A percentile compares a stretch with the other conserved stretches of the same genome.
These are phyloP conservation scores for Psophocarpus tetragonolobus DNA, from an alignment of 306 rosid species.

Conservation along the genomic window DNA sequence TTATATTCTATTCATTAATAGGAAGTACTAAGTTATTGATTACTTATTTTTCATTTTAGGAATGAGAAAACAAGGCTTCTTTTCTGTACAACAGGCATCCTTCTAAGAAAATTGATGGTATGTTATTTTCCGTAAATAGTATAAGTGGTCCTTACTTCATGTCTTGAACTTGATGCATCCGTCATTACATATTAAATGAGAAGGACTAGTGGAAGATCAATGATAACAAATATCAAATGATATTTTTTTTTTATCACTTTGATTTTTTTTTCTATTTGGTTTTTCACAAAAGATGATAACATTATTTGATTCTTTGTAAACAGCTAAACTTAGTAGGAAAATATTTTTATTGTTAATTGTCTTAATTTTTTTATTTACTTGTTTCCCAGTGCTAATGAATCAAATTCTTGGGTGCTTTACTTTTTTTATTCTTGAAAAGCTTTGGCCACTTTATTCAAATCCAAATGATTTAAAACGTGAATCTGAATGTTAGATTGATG, in stretches of 20 bases:
- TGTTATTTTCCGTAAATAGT: conserved; percentile 25
- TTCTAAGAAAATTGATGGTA: conserved; percentile 87
- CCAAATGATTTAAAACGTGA: too few relatives aligned
- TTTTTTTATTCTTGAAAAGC: too few relatives aligned
- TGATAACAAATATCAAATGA: neutral
- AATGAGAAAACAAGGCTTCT: conserved; percentile 87
- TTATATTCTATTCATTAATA: neutral
- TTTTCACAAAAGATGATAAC: neutral
- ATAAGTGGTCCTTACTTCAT: neutral
- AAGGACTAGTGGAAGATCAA: neutral
- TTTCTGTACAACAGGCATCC: conserved; percentile 94
- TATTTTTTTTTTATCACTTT: neutral
- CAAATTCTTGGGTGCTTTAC: too few relatives aligned
- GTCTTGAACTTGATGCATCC: conserved; percentile 24
- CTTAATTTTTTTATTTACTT: too few relatives aligned
- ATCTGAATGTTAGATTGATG: too few relatives aligned
- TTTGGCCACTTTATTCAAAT: too few relatives aligned
- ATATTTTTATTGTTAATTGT: too few relatives aligned
- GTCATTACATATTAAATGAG: neutral
- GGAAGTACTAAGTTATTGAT: conserved; percentile 17
- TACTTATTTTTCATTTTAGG: conserved; percentile 48
- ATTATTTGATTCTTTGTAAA: neutral
- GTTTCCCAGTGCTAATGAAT: too few relatives aligned
- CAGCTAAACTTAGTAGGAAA: too few relatives aligned
- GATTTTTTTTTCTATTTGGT: neutral